Percentiles rank a stretch among this genome's conserved stretches.
Evolutionary conservation across 1,284 basidiomycete genomes (phyloP).

Genomic region (Naganishia liquefaciens): DNA sequence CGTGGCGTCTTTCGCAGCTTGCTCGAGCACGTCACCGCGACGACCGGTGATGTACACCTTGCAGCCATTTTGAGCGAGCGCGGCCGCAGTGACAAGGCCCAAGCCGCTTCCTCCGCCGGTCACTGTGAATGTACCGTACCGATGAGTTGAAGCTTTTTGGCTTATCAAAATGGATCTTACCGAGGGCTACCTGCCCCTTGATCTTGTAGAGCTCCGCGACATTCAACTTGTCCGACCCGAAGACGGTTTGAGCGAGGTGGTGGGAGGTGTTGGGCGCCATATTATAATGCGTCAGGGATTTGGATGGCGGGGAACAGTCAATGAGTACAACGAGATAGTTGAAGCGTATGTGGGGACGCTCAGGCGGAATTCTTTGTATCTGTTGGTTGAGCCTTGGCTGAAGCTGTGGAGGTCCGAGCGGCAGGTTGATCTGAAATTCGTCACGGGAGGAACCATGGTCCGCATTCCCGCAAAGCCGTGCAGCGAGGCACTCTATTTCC

Average conservation of each 20-base stretch:
- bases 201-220: slow-evolving; percentile 47
- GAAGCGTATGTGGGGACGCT: neutral
- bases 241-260: slow-evolving; percentile 20
- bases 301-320: neutral
- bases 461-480: neutral
- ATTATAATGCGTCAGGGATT: neutral
- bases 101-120: slow-evolving; percentile 48
- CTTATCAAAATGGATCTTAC: slow-evolving; percentile 36
- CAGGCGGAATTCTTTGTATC: neutral
- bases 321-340: neutral
- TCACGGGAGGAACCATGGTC: neutral
- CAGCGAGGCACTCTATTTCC: too few species aligned
- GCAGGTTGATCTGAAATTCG: neutral
- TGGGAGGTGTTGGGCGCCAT: slow-evolving; percentile 22
- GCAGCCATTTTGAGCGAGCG: slow-evolving; percentile 51
- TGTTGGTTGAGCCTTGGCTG: too few species aligned
- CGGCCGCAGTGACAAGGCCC: slow-evolving; percentile 47
- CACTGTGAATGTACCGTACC: slow-evolving; percentile 36
- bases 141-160: neutral
- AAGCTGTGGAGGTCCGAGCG: neutral
- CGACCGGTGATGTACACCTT: slow-evolving; percentile 54
- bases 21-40: slow-evolving; percentile 46
- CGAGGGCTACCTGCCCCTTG: slow-evolving; percentile 47
- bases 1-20: slow-evolving; percentile 40
- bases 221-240: slow-evolving; percentile 39